A percentile compares a stretch with the other conserved stretches of the same genome.
Conservation (phyloP, 495 filamentous ascomycete genomes). For the Cercophora sp. region DNA sequence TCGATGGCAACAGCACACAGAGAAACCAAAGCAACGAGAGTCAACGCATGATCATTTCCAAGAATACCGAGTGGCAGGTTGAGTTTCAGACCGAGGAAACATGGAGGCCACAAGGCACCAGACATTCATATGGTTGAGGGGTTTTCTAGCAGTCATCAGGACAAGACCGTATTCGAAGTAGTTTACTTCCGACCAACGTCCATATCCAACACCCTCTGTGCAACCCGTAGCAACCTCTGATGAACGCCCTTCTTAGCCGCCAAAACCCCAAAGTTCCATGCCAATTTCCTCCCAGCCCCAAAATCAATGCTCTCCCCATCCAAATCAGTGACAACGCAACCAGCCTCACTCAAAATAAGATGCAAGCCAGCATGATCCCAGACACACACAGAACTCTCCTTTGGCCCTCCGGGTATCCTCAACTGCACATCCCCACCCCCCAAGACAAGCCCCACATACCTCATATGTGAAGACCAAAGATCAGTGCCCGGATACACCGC, state of each 20-base stretch:
- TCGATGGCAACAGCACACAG: slow-evolving; percentile 6
- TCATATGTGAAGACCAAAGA: slow-evolving; percentile 56
- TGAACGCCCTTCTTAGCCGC: slow-evolving; percentile 24
- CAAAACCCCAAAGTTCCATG: slow-evolving; percentile 25
- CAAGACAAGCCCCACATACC: slow-evolving; percentile 53
- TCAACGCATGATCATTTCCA: slow-evolving; percentile 44
- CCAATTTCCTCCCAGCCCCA: slow-evolving; percentile 31
- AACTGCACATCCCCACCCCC: slow-evolving; percentile 32
- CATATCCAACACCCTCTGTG: slow-evolving; percentile 6
- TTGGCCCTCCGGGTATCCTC: slow-evolving; percentile 15
- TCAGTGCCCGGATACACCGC: slow-evolving; percentile 47
- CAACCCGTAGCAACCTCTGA: slow-evolving; percentile 17
- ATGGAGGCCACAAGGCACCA: too few relatives aligned
- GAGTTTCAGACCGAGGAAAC: too few relatives aligned
- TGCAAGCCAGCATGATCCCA: slow-evolving; percentile 62
- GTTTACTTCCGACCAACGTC: too few relatives aligned
- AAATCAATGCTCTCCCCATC: slow-evolving; percentile 40
- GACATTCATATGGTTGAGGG: too few relatives aligned
- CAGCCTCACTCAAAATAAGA: slow-evolving; percentile 55
- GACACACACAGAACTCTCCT: slow-evolving; percentile 28
- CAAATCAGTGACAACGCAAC: slow-evolving; percentile 51
- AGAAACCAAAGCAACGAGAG: slow-evolving; percentile 27
- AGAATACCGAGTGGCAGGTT: slow-evolving; percentile 43
- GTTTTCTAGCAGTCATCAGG: too few relatives aligned
- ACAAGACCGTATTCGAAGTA: too few relatives aligned